A percentile compares a stretch with the other conserved stretches of the same genome.
These are phyloP conservation scores for Calycina herbarum DNA, from an alignment of 2,329 filamentous ascomycete genomes.

Conservation along the genomic window DNA sequence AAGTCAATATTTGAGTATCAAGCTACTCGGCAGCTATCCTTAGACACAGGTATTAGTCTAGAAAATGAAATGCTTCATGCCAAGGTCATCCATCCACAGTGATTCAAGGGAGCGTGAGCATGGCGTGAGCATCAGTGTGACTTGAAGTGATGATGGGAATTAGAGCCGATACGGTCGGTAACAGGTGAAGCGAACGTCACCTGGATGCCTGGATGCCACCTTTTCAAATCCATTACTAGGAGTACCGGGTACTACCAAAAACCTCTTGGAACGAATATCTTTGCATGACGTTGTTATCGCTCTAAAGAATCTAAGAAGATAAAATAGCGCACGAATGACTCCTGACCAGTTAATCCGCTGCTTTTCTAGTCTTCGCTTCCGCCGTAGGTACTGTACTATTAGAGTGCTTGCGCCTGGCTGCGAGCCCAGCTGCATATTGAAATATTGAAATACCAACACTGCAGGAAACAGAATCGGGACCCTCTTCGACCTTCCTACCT, in stretches of 20 bases:
- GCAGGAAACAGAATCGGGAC: background rate
- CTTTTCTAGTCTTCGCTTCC: background rate
- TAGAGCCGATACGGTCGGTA: background rate
- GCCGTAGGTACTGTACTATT: too few relatives aligned
- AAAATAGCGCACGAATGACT: background rate
- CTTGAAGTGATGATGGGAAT: background rate
- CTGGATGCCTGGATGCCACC: background rate
- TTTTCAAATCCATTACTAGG: background rate
- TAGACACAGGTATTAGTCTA: too few relatives aligned
- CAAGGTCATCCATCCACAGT: background rate
- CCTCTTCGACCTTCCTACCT: conserved; percentile 3
- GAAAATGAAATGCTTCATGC: background rate
- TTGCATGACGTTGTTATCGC: conserved; percentile 3
- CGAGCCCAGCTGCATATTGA: background rate
- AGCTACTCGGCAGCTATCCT: background rate
- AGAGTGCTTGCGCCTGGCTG: too few relatives aligned
- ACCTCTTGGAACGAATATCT: background rate
- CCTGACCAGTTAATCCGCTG: background rate
- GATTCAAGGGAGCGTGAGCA: background rate
- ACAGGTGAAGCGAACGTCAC: background rate
- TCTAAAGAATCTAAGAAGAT: background rate
- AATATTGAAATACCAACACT: background rate
- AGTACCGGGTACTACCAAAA: background rate
- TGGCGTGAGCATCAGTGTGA: background rate
- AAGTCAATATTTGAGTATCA: too few relatives aligned